Percentiles rank a stretch among this genome's conserved stretches.
Conservation (phyloP, 2,329 filamentous ascomycete species). For the Pleurostoma richardsiae region DNA sequence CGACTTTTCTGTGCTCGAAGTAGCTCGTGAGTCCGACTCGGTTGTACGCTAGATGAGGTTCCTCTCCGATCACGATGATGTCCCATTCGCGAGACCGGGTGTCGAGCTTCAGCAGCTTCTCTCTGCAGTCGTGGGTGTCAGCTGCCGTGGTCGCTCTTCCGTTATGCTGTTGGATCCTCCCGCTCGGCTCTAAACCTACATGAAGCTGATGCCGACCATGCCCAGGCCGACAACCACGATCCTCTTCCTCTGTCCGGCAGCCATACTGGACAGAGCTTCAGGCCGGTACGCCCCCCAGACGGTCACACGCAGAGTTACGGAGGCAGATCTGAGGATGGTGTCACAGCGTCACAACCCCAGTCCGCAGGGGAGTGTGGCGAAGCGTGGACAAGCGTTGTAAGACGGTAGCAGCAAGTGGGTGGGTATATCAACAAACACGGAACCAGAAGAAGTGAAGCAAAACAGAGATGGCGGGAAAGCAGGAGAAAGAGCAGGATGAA, state of each 20-base stretch:
- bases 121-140: conserved; percentile 41
- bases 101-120: conserved; percentile 85
- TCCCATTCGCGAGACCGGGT: conserved; percentile 70
- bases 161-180: background rate
- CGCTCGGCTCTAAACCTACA: conserved; percentile 50
- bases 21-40: conserved; percentile 84
- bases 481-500: no score
- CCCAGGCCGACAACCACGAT: conserved; percentile 82
- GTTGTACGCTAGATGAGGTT: conserved; percentile 85
- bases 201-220: conserved; percentile 88
- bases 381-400: no score
- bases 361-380: no score
- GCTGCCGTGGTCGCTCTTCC: background rate
- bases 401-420: no score
- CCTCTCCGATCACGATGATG: conserved; percentile 81
- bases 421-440: no score
- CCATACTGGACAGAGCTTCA: conserved; percentile 23
- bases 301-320: no score
- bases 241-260: conserved; percentile 46
- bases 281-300: no score
- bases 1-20: conserved; percentile 79
- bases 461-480: no score
- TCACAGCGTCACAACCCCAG: no score
- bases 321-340: no score
- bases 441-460: no score